Evolutionary conservation across 768 basidiomycete species (phyloP).

Genomic region (Guyanaporus albipodus): DNA sequence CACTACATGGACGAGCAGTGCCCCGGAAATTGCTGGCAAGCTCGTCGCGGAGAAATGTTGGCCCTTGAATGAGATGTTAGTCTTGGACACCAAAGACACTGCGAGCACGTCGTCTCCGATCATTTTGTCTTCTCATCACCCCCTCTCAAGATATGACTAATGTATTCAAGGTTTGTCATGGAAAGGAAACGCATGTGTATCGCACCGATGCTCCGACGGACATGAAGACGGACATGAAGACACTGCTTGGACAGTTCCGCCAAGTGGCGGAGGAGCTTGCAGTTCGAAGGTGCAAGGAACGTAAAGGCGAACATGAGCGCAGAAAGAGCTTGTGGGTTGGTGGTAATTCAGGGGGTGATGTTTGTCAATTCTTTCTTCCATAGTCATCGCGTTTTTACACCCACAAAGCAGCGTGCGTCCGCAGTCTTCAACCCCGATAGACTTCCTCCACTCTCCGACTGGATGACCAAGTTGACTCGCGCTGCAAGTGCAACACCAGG

Average conservation of each 20-base stretch:
- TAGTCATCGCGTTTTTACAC: not conserved
- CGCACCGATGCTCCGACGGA: slow-evolving; percentile 77
- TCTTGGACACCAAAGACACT: slow-evolving; percentile 94
- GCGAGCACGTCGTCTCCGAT: slow-evolving; percentile 54
- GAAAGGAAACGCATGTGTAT: slow-evolving; percentile 94
- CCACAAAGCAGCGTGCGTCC: slow-evolving; percentile 29
- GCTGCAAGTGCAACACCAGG: slow-evolving; percentile 40
- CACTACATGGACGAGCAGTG: slow-evolving; percentile 60
- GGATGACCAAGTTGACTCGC: slow-evolving; percentile 67
- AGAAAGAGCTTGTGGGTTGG: slow-evolving; percentile 70
- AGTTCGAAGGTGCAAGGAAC: slow-evolving; percentile 85
- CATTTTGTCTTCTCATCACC: not conserved
- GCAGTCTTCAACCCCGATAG: slow-evolving; percentile 33
- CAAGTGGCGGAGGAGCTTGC: slow-evolving; percentile 90
- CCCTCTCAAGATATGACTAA: slow-evolving; percentile 72
- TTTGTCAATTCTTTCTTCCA: slow-evolving; percentile 20
- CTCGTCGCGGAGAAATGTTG: slow-evolving; percentile 93
- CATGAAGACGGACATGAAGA: no score
- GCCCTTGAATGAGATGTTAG: slow-evolving; percentile 89
- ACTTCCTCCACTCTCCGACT: slow-evolving; percentile 65
- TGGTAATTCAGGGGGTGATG: slow-evolving; percentile 41
- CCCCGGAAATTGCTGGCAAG: slow-evolving; percentile 59
- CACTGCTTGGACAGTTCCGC: slow-evolving; percentile 78
- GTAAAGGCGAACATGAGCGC: slow-evolving; percentile 89
- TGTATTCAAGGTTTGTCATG: slow-evolving; percentile 91